phyloP scores from a whole-genome alignment of 73 alveolate species.

The Blepharisma japonicum region DNA sequence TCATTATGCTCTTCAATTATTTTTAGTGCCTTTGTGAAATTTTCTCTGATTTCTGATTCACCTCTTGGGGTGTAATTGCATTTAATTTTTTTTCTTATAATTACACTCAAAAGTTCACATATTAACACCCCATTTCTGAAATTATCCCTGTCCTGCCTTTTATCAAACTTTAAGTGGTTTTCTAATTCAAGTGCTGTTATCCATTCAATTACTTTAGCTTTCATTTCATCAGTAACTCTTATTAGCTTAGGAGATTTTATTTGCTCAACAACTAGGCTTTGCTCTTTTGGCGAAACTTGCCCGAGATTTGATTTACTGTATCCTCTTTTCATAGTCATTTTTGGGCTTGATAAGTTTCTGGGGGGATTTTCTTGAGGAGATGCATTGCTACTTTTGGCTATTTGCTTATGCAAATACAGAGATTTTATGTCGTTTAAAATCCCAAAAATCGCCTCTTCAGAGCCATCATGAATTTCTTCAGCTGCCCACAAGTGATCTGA shows the following conservation, averaged over 20 bases:
- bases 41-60: slow-evolving; percentile 15
- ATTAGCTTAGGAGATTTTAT: not conserved
- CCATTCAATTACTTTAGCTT: not conserved
- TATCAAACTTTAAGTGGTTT: not conserved
- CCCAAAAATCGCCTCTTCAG: slow-evolving; percentile 15
- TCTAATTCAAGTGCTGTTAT: not conserved
- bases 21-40: not conserved
- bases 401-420: not conserved
- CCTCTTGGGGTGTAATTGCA: not conserved
- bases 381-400: too few relatives aligned
- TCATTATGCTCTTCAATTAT: not conserved
- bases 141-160: not conserved
- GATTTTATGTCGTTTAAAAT: not conserved
- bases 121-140: not conserved
- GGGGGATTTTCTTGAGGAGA: not conserved
- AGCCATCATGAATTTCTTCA: slow-evolving; percentile 26
- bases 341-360: not conserved
- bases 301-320: not conserved
- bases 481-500: slow-evolving; percentile 2
- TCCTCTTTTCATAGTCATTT: not conserved
- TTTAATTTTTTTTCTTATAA: not conserved
- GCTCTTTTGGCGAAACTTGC: too few relatives aligned
- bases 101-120: slow-evolving; percentile 1
- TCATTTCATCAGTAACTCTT: slow-evolving; percentile 4
- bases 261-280: too few relatives aligned